These are phyloP conservation scores for Syzygium aromaticum DNA, from an alignment of 345 rosid genomes.

Conservation along the genomic window DNA sequence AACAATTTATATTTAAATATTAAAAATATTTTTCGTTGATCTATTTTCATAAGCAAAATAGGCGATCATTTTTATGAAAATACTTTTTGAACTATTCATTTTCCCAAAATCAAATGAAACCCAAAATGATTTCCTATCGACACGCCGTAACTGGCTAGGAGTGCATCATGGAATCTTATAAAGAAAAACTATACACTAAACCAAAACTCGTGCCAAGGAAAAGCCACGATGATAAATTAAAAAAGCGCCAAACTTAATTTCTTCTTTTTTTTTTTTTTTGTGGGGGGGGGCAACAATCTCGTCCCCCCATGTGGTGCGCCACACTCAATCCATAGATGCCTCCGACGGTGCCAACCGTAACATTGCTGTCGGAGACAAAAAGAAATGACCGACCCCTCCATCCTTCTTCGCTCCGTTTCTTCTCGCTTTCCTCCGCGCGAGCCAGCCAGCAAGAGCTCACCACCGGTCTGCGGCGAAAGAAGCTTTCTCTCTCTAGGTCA, in stretches of 20 bases:
- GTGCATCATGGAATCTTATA: not conserved
- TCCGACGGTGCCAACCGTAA: slow-evolving; percentile 36
- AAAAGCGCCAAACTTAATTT: not conserved
- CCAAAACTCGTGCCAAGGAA: not conserved
- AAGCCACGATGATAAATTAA: not conserved
- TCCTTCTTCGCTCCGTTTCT: not conserved
- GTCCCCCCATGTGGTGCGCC: not conserved
- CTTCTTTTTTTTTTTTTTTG: not conserved
- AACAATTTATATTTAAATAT: no score
- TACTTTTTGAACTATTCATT: no score
- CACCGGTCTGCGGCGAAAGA: not conserved
- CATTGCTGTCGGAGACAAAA: slow-evolving; percentile 12
- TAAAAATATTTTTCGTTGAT: no score
- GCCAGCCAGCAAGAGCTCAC: not conserved
- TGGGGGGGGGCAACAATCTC: not conserved
- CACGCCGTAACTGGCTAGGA: not conserved
- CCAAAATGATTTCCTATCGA: not conserved
- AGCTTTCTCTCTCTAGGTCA: not conserved
- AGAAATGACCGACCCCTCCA: not conserved
- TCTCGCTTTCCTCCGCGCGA: not conserved
- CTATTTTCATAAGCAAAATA: no score
- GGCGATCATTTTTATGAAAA: no score
- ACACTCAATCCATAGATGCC: not conserved
- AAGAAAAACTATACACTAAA: not conserved
- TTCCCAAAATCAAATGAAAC: no score